Base-by-base conservation (phyloP, 306 rosid species). In the Cyamopsis tetragonoloba region DNA sequence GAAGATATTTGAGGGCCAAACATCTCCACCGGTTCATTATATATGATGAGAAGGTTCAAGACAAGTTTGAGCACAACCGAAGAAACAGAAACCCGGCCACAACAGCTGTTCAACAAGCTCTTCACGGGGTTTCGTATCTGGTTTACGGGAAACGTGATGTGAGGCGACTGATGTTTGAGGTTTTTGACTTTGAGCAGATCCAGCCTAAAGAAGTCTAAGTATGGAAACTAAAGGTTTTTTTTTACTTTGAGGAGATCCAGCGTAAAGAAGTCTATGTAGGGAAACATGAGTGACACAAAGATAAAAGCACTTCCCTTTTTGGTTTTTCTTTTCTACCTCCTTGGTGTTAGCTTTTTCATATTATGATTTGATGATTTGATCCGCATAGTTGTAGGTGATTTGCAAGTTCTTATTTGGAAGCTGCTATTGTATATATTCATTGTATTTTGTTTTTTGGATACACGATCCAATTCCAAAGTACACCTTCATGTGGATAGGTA, bases 141-240 rank as follows among this genome's bases (percentile, higher is more conserved):
- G 83, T 93, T 22, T 88, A 93, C 41, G 99, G 97, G 60, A 93
- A 93, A 76, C 92, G 97, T 13, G 99, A 90, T 71, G 96, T 88
- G 68, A 84, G 97, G 74, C 91, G 97, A 18, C 75, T 90, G 27
- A 88, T 93, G 99, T 90, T 93, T 77, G 96, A 93, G 79, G 86
- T 86, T 77, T 90, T 90, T 55, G 97, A 93, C 81, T 83, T 93
- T 60, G 97, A 93, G 89, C 96, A 90, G 79, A 74, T 76, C 64
- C 97, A 90, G 70, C 99, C 96, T 59, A 90, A 93, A 80, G 91
- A 93, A 51, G 85, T 88, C 20, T 87, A 77, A 72, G 70, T 61
- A 34, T 67, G 57, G 4, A 35, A 78, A 68, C 31, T 26, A 42
- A 24, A 37, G n/a, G n/a, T n/a, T n/a, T n/a, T 86, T 77, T 90